phyloP scores from a whole-genome alignment of 2,329 filamentous ascomycete genomes.

The Exophiala sideris region DNA sequence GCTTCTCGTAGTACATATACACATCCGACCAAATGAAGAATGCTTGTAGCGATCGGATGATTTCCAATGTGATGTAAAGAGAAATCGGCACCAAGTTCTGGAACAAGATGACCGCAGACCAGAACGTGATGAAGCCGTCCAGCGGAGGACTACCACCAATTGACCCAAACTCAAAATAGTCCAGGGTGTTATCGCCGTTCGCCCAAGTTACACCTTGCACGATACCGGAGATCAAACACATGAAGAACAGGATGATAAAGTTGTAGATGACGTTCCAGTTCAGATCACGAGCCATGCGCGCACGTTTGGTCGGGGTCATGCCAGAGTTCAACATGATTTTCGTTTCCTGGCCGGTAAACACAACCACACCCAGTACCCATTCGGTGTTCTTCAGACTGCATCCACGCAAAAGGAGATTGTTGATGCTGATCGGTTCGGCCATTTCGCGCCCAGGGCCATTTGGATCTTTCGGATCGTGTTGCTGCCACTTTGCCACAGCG shows the following conservation, averaged over 20 bases:
- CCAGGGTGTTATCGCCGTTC: conserved; percentile 64
- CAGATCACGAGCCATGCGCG: conserved; percentile 84
- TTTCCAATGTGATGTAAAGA: conserved; percentile 94
- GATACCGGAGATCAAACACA: conserved; percentile 84
- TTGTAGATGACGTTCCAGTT: conserved; percentile 99
- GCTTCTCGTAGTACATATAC: conserved; percentile 93
- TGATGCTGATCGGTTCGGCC: conserved; percentile 90
- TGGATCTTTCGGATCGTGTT: conserved; percentile 63
- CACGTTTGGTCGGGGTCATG: conserved; percentile 88
- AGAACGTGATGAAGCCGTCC: conserved; percentile 94
- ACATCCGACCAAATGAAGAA: conserved; percentile 97
- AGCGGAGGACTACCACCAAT: conserved; percentile 71
- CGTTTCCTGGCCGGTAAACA: conserved; percentile 93
- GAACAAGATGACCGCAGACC: conserved; percentile 89
- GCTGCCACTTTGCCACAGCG: conserved; percentile 82
- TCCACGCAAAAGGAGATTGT: conserved; percentile 89
- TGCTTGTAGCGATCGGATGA: conserved; percentile 87
- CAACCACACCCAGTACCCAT: conserved; percentile 87
- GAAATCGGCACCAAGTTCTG: conserved; percentile 99
- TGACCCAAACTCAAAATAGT: conserved; percentile 82
- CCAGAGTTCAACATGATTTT: conserved; percentile 99
- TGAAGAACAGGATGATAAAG: conserved; percentile 80
- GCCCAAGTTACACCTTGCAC: conserved; percentile 81
- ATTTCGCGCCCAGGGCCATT: conserved; percentile 67
- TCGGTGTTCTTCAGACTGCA: conserved; percentile 94